phyloP scores from a whole-genome alignment of 1,139 yeast species.

The Zygotorulaspora mrakii region DNA sequence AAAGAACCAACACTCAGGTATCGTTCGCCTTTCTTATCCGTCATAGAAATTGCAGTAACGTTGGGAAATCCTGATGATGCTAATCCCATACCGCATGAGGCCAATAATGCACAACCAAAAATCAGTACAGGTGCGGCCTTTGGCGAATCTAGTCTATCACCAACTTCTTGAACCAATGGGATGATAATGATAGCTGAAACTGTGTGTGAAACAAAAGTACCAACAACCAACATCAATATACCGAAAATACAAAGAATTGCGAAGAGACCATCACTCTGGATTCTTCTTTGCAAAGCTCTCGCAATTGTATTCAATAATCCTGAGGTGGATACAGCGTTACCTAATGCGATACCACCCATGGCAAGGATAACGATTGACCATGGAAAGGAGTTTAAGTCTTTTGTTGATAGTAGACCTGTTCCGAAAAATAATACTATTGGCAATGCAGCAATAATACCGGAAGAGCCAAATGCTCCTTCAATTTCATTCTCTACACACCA shows the following conservation, averaged over 20 bases:
- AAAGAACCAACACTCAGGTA: constrained; percentile 63
- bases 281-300: constrained; percentile 49
- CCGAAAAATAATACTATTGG: constrained; percentile 68
- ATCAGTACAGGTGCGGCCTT: constrained; percentile 55
- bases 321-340: constrained; percentile 69
- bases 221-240: constrained; percentile 58
- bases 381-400: constrained; percentile 67
- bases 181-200: constrained; percentile 71
- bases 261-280: constrained; percentile 53
- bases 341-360: constrained; percentile 76
- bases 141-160: constrained; percentile 49
- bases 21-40: constrained; percentile 65
- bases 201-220: constrained; percentile 73
- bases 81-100: constrained; percentile 75
- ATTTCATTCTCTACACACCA: constrained; percentile 69
- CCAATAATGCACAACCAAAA: constrained; percentile 62
- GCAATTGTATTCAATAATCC: constrained; percentile 68
- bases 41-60: constrained; percentile 74
- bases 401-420: constrained; percentile 60
- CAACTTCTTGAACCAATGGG: constrained; percentile 68
- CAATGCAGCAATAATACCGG: constrained; percentile 65
- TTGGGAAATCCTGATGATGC: constrained; percentile 78
- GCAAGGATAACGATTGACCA: constrained; percentile 75
- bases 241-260: constrained; percentile 67
- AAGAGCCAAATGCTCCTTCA: constrained; percentile 57